phyloP scores from a whole-genome alignment of 1,284 basidiomycete species.

The Puccinia horiana region DNA sequence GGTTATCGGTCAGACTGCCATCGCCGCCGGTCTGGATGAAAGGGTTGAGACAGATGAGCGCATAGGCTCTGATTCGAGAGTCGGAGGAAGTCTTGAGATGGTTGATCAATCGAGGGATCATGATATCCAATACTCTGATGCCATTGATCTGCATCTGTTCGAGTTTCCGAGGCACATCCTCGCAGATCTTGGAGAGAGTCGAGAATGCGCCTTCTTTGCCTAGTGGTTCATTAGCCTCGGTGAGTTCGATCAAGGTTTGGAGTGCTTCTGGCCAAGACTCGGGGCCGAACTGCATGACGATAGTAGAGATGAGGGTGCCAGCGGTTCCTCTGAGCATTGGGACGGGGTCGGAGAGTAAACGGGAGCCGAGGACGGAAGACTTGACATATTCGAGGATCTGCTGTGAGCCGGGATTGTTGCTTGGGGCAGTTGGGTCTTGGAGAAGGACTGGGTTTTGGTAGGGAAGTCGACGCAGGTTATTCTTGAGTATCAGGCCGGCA shows the following conservation, averaged over 20 bases:
- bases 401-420: conserved; percentile 63
- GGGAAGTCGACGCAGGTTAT: conserved; percentile 65
- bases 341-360: conserved; percentile 69
- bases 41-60: conserved; percentile 89
- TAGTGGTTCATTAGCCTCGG: conserved; percentile 69
- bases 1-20: conserved; percentile 80
- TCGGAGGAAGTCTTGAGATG: conserved; percentile 76
- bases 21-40: conserved; percentile 78
- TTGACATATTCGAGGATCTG: conserved; percentile 79
- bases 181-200: conserved; percentile 90
- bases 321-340: conserved; percentile 87
- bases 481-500: conserved; percentile 95
- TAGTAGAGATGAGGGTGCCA: conserved; percentile 82
- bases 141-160: conserved; percentile 83
- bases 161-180: conserved; percentile 93
- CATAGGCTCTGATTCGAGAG: conserved; percentile 85
- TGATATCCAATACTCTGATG: conserved; percentile 81
- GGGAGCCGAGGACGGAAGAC: conserved; percentile 72
- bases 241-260: conserved; percentile 73
- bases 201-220: conserved; percentile 81
- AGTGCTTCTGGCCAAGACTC: conserved; percentile 90
- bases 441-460: conserved; percentile 37
- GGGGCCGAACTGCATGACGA: conserved; percentile 72
- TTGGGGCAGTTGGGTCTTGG: conserved; percentile 62
- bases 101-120: conserved; percentile 90